Conservation (phyloP, 768 basidiomycete species). For the Mycena vitilis region DNA sequence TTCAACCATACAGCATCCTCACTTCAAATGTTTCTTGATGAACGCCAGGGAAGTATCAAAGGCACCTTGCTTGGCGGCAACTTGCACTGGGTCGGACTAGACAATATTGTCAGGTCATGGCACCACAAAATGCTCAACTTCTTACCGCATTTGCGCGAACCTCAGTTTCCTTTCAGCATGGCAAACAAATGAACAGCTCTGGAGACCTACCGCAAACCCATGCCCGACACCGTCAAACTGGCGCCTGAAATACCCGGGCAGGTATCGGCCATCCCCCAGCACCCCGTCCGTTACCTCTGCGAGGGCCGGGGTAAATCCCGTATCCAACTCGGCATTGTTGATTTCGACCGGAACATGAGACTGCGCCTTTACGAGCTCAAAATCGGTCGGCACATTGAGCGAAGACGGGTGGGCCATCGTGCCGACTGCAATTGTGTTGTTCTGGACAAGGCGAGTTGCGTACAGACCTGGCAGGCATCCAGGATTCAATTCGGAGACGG, state of each 20-base stretch:
- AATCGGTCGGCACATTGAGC: conserved; percentile 33
- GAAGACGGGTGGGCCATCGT: conserved; percentile 35
- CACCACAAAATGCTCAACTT: not conserved
- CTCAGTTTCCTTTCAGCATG: not conserved
- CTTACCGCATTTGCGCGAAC: conserved; percentile 36
- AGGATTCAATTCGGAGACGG: not conserved
- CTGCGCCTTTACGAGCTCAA: conserved; percentile 32
- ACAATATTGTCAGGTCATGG: not conserved
- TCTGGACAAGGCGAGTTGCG: conserved; percentile 33
- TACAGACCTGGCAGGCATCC: conserved; percentile 30
- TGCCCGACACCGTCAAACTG: conserved; percentile 35
- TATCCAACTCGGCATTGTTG: conserved; percentile 37
- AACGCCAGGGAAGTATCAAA: conserved; percentile 35
- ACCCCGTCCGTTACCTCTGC: conserved; percentile 33
- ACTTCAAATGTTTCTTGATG: conserved; percentile 30
- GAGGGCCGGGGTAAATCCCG: conserved; percentile 32
- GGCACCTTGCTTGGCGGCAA: conserved; percentile 36
- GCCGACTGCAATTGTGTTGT: conserved; percentile 36
- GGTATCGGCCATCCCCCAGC: conserved; percentile 27
- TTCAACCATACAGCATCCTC: not conserved
- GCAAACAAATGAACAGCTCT: not conserved
- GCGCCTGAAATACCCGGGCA: conserved; percentile 32
- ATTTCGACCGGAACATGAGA: conserved; percentile 34
- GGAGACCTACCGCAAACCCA: conserved; percentile 35
- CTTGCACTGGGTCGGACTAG: conserved; percentile 34